Evolutionary conservation across 2,329 filamentous ascomycete species (phyloP).

Genomic region (Aaosphaeria pasadenensis): DNA sequence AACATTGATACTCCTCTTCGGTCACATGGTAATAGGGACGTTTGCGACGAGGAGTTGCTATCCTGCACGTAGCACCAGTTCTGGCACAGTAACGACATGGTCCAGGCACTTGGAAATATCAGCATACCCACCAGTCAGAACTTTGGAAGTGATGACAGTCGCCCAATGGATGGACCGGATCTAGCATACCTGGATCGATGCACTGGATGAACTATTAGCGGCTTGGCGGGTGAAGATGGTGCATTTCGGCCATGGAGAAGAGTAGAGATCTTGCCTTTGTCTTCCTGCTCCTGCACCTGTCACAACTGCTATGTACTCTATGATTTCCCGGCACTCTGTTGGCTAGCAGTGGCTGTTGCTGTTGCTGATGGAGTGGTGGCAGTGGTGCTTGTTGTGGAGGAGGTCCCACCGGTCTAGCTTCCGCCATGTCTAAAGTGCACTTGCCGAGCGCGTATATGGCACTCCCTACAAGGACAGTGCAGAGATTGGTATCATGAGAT

Average conservation of each 20-base stretch:
- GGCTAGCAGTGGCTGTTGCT: constrained; percentile 3
- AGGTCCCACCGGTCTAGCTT: too few relatives aligned
- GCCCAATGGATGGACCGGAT: background rate
- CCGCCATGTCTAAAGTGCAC: too few relatives aligned
- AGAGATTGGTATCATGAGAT: constrained; percentile 18
- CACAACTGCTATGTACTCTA: constrained; percentile 36
- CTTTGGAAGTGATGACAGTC: too few relatives aligned
- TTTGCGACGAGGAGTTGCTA: constrained; percentile 34
- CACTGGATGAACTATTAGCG: constrained; percentile 27
- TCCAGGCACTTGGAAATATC: constrained; percentile 30
- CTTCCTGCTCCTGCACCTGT: constrained; percentile 36
- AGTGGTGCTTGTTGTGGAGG: too few relatives aligned
- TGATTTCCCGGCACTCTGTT: constrained; percentile 26
- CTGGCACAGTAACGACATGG: constrained; percentile 38
- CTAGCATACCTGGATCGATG: constrained; percentile 34
- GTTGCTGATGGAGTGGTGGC: background rate
- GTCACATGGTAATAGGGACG: constrained; percentile 40
- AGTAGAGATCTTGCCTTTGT: constrained; percentile 26
- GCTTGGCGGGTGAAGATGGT: constrained; percentile 14
- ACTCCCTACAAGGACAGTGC: constrained; percentile 1
- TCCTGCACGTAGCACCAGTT: constrained; percentile 33
- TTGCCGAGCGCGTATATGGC: too few relatives aligned
- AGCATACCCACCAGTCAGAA: constrained; percentile 6
- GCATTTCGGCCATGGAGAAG: background rate
- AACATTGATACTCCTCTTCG: constrained; percentile 38